Base-by-base conservation (phyloP, 768 basidiomycete species). In the Boletus vermiculosoides region DNA sequence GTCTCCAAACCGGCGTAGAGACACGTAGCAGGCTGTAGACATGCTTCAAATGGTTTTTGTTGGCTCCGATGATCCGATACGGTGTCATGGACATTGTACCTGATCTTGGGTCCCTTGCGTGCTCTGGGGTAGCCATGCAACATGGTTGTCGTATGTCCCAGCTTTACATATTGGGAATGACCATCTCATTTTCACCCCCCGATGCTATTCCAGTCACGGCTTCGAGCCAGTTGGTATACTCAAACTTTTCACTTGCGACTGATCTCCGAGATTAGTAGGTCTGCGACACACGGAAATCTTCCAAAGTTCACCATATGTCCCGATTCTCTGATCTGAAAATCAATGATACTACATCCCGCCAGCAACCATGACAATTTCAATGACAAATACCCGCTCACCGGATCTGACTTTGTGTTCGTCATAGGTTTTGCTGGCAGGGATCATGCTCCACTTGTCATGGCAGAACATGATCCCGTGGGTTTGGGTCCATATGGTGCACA, bases 391-490 rank as follows among this genome's bases (percentile, higher is more conserved):
- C 33, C 18, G 41, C 22, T 45, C 23, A 20, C 39, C 10, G 39
- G 20, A 54, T 31, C 22, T 45, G 7, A 18, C 25, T 11, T 31
- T 44, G 40, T 33, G 25, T 33, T n/a, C 46, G 34, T 20, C 37
- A 45, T 4, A 30, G 18, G 31, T 18, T 37, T 44, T 36, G 61
- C 34, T 54, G 56, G 61, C 53, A 55, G 37, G 10, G 45, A 13
- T 22, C 37, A 39, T 51, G 30, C 45, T 41, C 13, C 15, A 16
- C 13, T 41, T 10, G 8, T 22, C 36, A 30, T 33, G 11, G 18
- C 30, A 23, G 18, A 37, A 2, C 11, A 13, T 47, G 34, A 4
- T 54, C 40, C 30, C 47, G 18, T 57, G 52, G 7, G 6, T 40
- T 16, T 16, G 8, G 12, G 3, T 15, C 52, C 55, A 57, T 25